Evolutionary conservation across 2,329 filamentous ascomycete genomes (phyloP), one percentile per base, ranked within the genome.

Genomic region (Epichloe sylvatica): DNA sequence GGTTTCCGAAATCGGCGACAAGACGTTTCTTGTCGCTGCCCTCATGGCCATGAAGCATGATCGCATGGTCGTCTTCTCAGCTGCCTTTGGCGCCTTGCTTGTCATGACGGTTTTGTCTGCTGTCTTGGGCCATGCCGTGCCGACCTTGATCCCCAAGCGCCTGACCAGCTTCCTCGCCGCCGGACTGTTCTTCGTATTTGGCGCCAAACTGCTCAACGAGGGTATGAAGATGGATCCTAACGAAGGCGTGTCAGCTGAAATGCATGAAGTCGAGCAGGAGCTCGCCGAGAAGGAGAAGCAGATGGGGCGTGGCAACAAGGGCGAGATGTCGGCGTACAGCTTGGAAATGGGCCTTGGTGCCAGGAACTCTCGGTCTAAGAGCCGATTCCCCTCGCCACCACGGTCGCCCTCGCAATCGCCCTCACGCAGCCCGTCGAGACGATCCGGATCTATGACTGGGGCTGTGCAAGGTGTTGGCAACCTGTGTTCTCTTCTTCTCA

Each of bases 31-130:
- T 41, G 88, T 98, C 21, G 92, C 92, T 6, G 91, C 90, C 7
- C 78, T 98, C 17, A 98, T 98, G 92, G 92, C 92, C 12, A 98
- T 98, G 92, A 92, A 95, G 64, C 91, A 98, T 61, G 85, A 92
- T 54, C 84, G 92, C 47, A 72, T 95, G 55, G 77, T 97, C 12
- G 92, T 98, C 53, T 98, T 98, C 69, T 86, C 87, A 2, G 89
- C 92, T 7, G 92, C 92, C n/a, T 91, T 95, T 59, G 81, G 83
- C 48, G 94, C 92, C 9, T 75, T 98, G 43, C 79, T 95, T 52
- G 78, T 86, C 63, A 98, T 98, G 92, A 98, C 92, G 0, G 77
- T 97, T 9, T 77, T 98, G 15, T 97, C 92, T 1, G 92, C 92
- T 8, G 75, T 97, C 5, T 76, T 97, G 3, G 92, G 92, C 19